Percentiles rank a stretch among this genome's conserved stretches.
These are phyloP conservation scores for Stemphylium beticola DNA, from an alignment of 2,329 filamentous ascomycete species.

Conservation along the genomic window DNA sequence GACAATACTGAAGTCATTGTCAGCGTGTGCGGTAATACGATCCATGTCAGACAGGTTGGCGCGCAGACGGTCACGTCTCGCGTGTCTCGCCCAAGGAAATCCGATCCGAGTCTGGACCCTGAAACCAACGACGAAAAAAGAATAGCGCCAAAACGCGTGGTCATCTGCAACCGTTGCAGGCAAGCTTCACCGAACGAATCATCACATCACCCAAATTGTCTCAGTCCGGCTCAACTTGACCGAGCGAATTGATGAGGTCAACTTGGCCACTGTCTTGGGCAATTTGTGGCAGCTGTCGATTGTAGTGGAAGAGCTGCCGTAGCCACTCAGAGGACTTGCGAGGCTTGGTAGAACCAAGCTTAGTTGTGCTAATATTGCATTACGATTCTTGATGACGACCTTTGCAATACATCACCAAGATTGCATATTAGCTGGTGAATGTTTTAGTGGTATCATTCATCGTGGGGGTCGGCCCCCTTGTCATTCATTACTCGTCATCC, in stretches of 20 bases:
- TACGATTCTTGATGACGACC: not conserved
- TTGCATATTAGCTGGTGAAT: not conserved
- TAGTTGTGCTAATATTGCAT: not conserved
- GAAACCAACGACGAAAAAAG: not conserved
- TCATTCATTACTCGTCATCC: not conserved
- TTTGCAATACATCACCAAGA: not conserved
- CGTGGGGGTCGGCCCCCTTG: too few species aligned
- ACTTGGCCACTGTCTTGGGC: slow-evolving; percentile 4
- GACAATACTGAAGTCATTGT: slow-evolving; percentile 26
- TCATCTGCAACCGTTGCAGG: slow-evolving; percentile 18
- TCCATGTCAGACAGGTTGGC: slow-evolving; percentile 30
- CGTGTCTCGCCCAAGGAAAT: slow-evolving; percentile 8
- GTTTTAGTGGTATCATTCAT: not conserved
- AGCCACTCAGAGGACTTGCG: slow-evolving; percentile 10
- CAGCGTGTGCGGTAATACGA: slow-evolving; percentile 30
- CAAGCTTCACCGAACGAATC: slow-evolving; percentile 10
- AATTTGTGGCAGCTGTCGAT: slow-evolving; percentile 15
- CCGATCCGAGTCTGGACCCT: slow-evolving; percentile 10
- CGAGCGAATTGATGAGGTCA: slow-evolving; percentile 5
- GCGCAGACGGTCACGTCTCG: slow-evolving; percentile 6
- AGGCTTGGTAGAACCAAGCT: not conserved
- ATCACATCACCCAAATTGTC: not conserved
- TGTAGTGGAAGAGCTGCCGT: slow-evolving; percentile 12
- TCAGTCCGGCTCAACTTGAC: not conserved
- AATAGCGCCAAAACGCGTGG: slow-evolving; percentile 20